Evolutionary conservation across 2,329 filamentous ascomycete species (phyloP), one percentile per base, ranked within the genome.

Genomic region (Furcasterigmium sp.): DNA sequence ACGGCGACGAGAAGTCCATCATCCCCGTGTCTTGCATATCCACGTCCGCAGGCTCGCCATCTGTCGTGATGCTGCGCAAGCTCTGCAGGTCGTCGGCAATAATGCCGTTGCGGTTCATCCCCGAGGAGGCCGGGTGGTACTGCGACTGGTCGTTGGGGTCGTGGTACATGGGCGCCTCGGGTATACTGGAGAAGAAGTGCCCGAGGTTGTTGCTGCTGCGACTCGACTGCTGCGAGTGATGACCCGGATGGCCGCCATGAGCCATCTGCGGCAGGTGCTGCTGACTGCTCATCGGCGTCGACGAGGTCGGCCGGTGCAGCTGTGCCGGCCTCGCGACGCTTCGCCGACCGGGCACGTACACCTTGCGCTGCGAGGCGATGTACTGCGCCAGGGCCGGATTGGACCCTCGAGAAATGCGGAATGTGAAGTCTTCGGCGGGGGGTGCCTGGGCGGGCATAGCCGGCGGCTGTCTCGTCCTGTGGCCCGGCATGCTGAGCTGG

Each of bases 71-170:
- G 29, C 54, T 55, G 21, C 60, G 53, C n/a, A 65, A 51, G 34
- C 56, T 64, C 20, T 59, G 55, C 32, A 64, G 48, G 37, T 64
- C 63, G 37, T 65, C 63, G 3, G 61, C 57, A n/a, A 65, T 62
- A 45, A 65, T 63, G 11, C 61, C 54, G 7, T 46, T 51, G 14
- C 54, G 50, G 30, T 56, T 52, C 18, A 50, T 40, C 9, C 25
- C 28, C 37, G 29, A 8, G 19, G 34, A 39, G 25, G 36, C 38
- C 14, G 42, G 18, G 17, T 29, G 41, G 30, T 47, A 49, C 0
- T 34, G 41, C 38, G 28, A 34, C 10, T 21, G 26, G 45, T 36
- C 34, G 40, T 37, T 40, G 29, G 41, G 45, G 11, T 48, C 45
- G 11, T 32, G 29, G 34, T 49, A 54, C 39, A 52, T 40, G 11